Evolutionary conservation across 192 early-diverging fungal genomes (phyloP).

Genomic region (Coemansia sp.): DNA sequence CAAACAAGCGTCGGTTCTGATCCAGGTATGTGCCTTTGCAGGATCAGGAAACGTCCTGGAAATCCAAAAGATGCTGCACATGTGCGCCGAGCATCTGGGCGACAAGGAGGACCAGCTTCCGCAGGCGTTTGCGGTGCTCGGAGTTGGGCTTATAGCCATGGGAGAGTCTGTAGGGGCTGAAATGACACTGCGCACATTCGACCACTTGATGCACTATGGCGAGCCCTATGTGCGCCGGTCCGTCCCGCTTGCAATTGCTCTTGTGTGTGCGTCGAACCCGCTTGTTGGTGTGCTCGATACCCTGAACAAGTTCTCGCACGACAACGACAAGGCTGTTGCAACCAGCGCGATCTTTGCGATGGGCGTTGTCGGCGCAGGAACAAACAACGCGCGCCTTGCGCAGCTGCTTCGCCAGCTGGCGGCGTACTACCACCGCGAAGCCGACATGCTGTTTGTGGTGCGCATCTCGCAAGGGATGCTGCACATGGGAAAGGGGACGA

Average conservation of each 20-base stretch:
- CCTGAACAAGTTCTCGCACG: slow-evolving; percentile 98
- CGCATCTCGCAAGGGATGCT: slow-evolving; percentile 58
- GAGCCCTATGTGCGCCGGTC: slow-evolving; percentile 90
- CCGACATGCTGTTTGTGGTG: slow-evolving; percentile 62
- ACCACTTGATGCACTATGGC: slow-evolving; percentile 99
- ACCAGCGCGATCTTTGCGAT: slow-evolving; percentile 97
- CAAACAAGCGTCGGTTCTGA: slow-evolving; percentile 83
- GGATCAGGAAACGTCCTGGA: slow-evolving; percentile 97
- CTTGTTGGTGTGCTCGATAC: slow-evolving; percentile 89
- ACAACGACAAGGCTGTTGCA: slow-evolving; percentile 94
- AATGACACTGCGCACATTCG: slow-evolving; percentile 93
- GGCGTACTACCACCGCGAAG: slow-evolving; percentile 95
- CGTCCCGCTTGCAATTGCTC: slow-evolving; percentile 92
- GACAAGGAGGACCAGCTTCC: slow-evolving; percentile 80
- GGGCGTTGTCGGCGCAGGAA: slow-evolving; percentile 98
- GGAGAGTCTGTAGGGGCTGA: slow-evolving; percentile 96
- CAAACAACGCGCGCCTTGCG: slow-evolving; percentile 97
- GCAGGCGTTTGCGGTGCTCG: slow-evolving; percentile 95
- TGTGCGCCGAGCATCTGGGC: slow-evolving; percentile 94
- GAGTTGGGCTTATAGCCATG: slow-evolving; percentile 93
- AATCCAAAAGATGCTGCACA: slow-evolving; percentile 94
- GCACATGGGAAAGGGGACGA: slow-evolving; percentile 97
- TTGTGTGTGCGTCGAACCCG: slow-evolving; percentile 96
- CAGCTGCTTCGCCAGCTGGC: slow-evolving; percentile 97
- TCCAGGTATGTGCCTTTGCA: slow-evolving; percentile 88